These are phyloP conservation scores for Chara braunii DNA, from an alignment of 139 green algal genomes.

Conservation along the genomic window DNA sequence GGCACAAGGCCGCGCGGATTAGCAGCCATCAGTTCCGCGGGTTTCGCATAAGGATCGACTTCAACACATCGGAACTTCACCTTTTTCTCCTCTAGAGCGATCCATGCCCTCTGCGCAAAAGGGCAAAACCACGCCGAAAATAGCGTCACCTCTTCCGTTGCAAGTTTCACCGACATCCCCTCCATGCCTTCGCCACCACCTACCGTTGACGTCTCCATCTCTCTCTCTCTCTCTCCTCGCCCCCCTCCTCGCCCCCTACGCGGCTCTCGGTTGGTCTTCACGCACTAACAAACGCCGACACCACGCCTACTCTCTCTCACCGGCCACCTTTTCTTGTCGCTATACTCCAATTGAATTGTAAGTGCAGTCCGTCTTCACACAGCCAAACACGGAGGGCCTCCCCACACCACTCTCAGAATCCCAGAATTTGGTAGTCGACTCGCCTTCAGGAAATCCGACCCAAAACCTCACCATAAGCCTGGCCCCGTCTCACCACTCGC, in stretches of 20 bases:
- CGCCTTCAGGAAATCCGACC: no score
- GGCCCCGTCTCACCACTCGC: no score
- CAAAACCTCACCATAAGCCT: no score
- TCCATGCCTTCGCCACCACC: neutral
- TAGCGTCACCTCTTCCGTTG: constrained; percentile 21
- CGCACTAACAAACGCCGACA: no score
- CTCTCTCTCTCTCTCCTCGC: neutral
- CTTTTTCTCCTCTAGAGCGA: constrained; percentile 45
- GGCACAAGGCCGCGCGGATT: constrained; percentile 45
- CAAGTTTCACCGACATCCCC: neutral
- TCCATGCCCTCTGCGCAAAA: constrained; percentile 54
- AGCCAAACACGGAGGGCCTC: no score
- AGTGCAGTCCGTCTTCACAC: no score
- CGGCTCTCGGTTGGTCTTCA: neutral
- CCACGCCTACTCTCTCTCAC: no score
- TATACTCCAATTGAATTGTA: no score
- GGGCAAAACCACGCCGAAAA: constrained; percentile 52
- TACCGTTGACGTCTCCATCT: neutral
- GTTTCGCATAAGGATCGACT: constrained; percentile 43
- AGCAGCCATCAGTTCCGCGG: constrained; percentile 39
- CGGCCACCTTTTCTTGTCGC: no score
- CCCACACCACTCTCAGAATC: no score
- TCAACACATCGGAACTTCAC: constrained; percentile 41
- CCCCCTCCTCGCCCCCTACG: neutral
- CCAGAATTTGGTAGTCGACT: no score